Conservation (phyloP, 2,329 filamentous ascomycete species). For the Aplosporella prunicola region DNA sequence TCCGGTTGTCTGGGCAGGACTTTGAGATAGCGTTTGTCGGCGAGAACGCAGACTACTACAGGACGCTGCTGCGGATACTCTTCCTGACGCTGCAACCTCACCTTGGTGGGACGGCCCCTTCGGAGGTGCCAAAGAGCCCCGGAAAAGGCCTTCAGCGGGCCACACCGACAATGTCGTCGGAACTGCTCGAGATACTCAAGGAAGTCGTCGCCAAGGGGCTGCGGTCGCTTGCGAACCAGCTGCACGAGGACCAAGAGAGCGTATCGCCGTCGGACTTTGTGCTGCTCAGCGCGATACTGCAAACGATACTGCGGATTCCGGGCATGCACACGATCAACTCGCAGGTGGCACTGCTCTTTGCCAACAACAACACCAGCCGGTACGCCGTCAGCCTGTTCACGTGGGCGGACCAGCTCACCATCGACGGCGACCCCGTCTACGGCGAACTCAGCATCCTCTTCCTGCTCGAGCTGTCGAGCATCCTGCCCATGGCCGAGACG, state of each 20-base stretch:
- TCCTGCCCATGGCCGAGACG: slow-evolving; percentile 76
- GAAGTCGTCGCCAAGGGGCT: slow-evolving; percentile 74
- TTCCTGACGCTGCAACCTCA: slow-evolving; percentile 71
- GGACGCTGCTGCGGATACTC: slow-evolving; percentile 71
- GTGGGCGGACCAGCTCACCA: slow-evolving; percentile 77
- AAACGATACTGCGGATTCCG: slow-evolving; percentile 71
- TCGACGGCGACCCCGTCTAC: slow-evolving; percentile 77
- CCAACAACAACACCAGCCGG: slow-evolving; percentile 60
- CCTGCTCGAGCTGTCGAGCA: slow-evolving; percentile 73
- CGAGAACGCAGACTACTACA: slow-evolving; percentile 61
- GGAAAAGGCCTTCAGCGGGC: slow-evolving; percentile 17
- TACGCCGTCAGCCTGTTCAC: slow-evolving; percentile 83
- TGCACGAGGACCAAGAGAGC: slow-evolving; percentile 63
- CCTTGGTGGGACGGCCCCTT: slow-evolving; percentile 15
- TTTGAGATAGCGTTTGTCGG: slow-evolving; percentile 51
- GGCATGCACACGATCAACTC: slow-evolving; percentile 56
- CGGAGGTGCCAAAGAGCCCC: not conserved
- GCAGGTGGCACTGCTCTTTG: slow-evolving; percentile 39
- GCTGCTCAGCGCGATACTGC: slow-evolving; percentile 77
- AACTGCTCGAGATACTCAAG: slow-evolving; percentile 68
- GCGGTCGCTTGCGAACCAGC: slow-evolving; percentile 65
- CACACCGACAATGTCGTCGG: slow-evolving; percentile 19
- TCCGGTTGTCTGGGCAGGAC: slow-evolving; percentile 44
- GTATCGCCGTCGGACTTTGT: slow-evolving; percentile 72
- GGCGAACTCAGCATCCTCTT: slow-evolving; percentile 87